These are phyloP conservation scores for Calonectria fujianensis DNA, from an alignment of 2,329 filamentous ascomycete genomes.

Conservation along the genomic window DNA sequence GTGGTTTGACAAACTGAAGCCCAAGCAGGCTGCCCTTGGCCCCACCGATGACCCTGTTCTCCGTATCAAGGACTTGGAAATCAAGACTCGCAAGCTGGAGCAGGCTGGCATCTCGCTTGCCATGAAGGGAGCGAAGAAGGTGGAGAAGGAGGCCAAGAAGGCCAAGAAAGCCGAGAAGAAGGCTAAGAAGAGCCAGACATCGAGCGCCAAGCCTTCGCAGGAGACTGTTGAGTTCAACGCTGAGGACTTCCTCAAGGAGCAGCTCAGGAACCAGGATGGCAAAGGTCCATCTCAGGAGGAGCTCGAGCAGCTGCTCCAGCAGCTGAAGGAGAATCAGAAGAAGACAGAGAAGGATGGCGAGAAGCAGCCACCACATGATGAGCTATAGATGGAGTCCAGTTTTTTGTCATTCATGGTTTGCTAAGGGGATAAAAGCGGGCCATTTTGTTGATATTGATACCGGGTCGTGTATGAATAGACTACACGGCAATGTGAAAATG, in stretches of 20 bases:
- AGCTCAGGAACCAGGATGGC: slow-evolving; percentile 57
- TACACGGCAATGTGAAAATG: slow-evolving; percentile 40
- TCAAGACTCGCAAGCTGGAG: slow-evolving; percentile 82
- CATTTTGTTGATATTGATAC: slow-evolving; percentile 51
- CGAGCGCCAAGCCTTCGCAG: slow-evolving; percentile 59
- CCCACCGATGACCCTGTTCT: slow-evolving; percentile 85
- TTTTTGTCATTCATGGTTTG: slow-evolving; percentile 40
- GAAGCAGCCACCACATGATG: slow-evolving; percentile 58
- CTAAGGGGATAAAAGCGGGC: slow-evolving; percentile 40
- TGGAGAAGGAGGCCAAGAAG: slow-evolving; percentile 68
- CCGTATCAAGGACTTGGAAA: slow-evolving; percentile 81
- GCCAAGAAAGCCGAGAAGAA: slow-evolving; percentile 69
- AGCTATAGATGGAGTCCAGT: slow-evolving; percentile 56
- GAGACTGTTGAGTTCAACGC: slow-evolving; percentile 65
- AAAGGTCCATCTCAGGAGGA: slow-evolving; percentile 54
- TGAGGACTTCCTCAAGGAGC: slow-evolving; percentile 68
- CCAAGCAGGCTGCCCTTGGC: slow-evolving; percentile 81
- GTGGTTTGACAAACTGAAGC: slow-evolving; percentile 85
- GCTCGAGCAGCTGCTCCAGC: slow-evolving; percentile 55
- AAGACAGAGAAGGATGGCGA: slow-evolving; percentile 42
- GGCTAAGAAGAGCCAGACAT: slow-evolving; percentile 63
- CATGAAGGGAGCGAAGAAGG: slow-evolving; percentile 79
- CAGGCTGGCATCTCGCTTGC: slow-evolving; percentile 82
- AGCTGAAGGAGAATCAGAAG: slow-evolving; percentile 50
- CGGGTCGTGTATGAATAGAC: slow-evolving; percentile 47